Evolutionary conservation across 805 yeast species (phyloP).

Genomic region (Ogataea zsoltii): DNA sequence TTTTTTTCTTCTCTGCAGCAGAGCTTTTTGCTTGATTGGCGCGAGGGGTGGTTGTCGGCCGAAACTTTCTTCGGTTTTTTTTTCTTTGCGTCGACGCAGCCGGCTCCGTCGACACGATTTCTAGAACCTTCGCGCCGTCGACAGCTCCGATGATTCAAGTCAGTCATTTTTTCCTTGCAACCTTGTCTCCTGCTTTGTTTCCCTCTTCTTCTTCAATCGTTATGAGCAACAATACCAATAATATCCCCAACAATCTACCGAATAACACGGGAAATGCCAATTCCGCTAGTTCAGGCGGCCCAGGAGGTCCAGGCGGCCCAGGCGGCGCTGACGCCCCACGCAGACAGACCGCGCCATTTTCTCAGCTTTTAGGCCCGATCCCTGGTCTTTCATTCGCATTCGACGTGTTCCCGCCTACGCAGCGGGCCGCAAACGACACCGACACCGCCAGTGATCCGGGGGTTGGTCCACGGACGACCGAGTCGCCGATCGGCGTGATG

Average conservation of each 20-base stretch:
- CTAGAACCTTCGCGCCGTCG: slow-evolving; percentile 4
- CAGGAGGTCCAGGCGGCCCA: not conserved
- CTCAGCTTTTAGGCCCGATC: slow-evolving; percentile 8
- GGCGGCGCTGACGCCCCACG: not conserved
- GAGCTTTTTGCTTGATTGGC: not conserved
- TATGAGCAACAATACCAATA: not conserved
- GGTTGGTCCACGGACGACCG: slow-evolving; percentile 4
- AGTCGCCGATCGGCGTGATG: slow-evolving; percentile 21
- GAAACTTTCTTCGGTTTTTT: not conserved
- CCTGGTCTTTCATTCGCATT: slow-evolving; percentile 22
- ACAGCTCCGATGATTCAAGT: no score
- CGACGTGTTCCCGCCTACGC: slow-evolving; percentile 13
- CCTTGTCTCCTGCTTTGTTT: not conserved
- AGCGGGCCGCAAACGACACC: not conserved
- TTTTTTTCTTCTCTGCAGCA: no score
- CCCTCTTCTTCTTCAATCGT: not conserved
- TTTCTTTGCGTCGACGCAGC: not conserved
- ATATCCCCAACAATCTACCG: not conserved
- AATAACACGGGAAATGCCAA: no score
- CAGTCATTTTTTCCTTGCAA: not conserved
- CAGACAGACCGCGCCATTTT: not conserved
- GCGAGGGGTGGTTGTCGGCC: no score
- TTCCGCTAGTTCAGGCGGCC: not conserved
- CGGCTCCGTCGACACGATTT: slow-evolving; percentile 4
- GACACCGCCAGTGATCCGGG: not conserved